Base-by-base conservation (phyloP, 768 basidiomycete genomes). In the Gloeophyllum trabeum region DNA sequence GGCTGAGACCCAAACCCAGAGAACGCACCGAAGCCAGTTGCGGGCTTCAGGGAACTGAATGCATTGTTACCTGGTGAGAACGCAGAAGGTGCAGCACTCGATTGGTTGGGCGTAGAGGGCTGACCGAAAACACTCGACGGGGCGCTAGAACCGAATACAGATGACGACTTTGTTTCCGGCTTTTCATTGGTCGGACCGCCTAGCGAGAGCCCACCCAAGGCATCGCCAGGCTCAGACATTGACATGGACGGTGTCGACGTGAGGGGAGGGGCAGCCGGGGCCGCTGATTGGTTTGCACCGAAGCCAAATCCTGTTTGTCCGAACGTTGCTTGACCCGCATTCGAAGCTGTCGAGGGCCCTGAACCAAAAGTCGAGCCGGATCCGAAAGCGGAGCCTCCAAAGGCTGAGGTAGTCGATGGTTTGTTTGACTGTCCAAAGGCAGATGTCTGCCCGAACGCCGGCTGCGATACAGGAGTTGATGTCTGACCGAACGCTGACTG, bases 1-100 rank as follows among this genome's bases (percentile, higher is more conserved):
- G n/a, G n/a, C n/a, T n/a, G n/a, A n/a, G n/a, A n/a, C n/a, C n/a
- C n/a, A 40, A 10, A 38, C 7, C 19, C 30, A 3, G 39, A 34
- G 12, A 61, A 56, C 3, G 55, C 58, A 18, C 59, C 65, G 44
- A 64, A 66, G 3, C 57, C 65, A 13, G 53, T 49, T 2, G 59
- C 59, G 2, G 59, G 61, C 45, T 60, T 67, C 23, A 63, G 54
- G 5, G 57, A 23, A 35, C 47, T 41, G 26, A 32, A 43, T 14
- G 23, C 40, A 34, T 5, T n/a, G 16, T n/a, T 30, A 10, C 24
- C 21, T 4, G 22, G 26, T 12, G 43, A n/a, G 16, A 24, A 10
- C n/a, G 56, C 48, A 30, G 51, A 46, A 21, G 52, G 28, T 32
- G 28, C 16, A 16, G 28, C 16, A 16, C 16, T 32, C 10, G 28